Evolutionary conservation across 2,329 filamentous ascomycete genomes (phyloP), one percentile per base, ranked within the genome.

Genomic region (Pyrenochaeta sp.): DNA sequence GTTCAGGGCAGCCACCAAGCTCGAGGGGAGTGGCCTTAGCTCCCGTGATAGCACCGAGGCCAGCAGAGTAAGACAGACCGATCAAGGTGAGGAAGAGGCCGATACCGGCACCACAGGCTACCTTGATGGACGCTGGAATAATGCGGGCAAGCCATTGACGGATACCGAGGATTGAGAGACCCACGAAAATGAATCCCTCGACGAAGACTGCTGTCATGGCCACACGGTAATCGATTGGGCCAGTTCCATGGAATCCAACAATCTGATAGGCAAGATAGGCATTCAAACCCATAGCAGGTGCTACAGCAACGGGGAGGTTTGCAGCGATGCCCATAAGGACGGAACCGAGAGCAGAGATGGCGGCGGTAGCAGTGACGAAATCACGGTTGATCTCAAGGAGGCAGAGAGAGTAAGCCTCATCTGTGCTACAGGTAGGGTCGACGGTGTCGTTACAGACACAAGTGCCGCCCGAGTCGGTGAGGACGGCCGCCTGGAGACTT

Each of bases 101-200:
- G 61, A 96, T 96, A 58, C 92, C 92, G 51, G 91, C 91, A 60
- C 91, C 91, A n/a, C 90, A 94, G n/a, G 92, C 92, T 52, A 95
- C 86, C 79, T 96, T 96, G 80, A 96, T 93, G 47, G 89, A 92
- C 25, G 87, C 85, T 0, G 92, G 92, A 59, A 96, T 92, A 36
- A 68, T 71, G 36, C 71, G 67, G 44, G 70, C 70, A 34, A 91
- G 83, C 89, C 89, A 91, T 72, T 91, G 89, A 3, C 89, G 86
- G 82, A 91, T 86, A 10, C 89, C 89, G 1, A 88, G 87, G 9
- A 91, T 78, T 2, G 92, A 92, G 30, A 96, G 84, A 1, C 81
- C 90, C 51, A 95, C 86, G 79, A 96, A 96, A 58, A 96, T 89
- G 77, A 91, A 91, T 28, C 92, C 92, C 77, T 96, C 92, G 10